Percentiles rank a stretch among this genome's conserved stretches.
Evolutionary conservation across 768 basidiomycete species (phyloP).

Genomic region (Lactifluus pinguis): DNA sequence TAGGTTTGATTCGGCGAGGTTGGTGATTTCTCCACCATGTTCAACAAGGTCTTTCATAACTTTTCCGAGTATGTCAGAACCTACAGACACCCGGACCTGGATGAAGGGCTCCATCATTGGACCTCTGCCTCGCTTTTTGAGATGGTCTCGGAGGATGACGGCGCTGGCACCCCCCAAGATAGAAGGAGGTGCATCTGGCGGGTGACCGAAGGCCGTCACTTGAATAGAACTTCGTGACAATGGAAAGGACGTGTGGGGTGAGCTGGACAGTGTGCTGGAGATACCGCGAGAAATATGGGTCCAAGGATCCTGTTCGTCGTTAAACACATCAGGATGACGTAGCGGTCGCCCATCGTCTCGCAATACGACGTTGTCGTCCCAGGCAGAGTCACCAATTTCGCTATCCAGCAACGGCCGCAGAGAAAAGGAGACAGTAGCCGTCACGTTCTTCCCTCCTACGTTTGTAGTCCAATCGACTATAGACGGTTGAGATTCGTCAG

Average conservation of each 20-base stretch:
- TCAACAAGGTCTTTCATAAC: conserved; percentile 81
- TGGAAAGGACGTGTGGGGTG: conserved; percentile 68
- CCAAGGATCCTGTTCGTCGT: conserved; percentile 34
- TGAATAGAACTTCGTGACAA: conserved; percentile 55
- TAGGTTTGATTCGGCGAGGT: conserved; percentile 41
- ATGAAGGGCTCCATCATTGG: conserved; percentile 75
- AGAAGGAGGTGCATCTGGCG: conserved; percentile 37
- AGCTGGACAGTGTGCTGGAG: conserved; percentile 61
- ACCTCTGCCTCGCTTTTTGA: conserved; percentile 58
- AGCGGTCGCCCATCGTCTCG: conserved; percentile 44
- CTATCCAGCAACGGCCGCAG: conserved; percentile 44
- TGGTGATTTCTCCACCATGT: conserved; percentile 68
- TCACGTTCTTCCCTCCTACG: conserved; percentile 45
- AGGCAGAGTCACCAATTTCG: conserved; percentile 56
- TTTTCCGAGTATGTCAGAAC: conserved; percentile 61
- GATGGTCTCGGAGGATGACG: conserved; percentile 49
- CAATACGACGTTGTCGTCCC: conserved; percentile 72
- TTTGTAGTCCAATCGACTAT: conserved; percentile 54
- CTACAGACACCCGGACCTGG: conserved; percentile 55
- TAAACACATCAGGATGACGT: conserved; percentile 40
- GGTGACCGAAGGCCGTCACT: conserved; percentile 37
- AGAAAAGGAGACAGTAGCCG: conserved; percentile 44
- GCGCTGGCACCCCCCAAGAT: conserved; percentile 59
- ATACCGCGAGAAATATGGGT: conserved; percentile 60
- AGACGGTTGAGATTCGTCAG: conserved; percentile 20